Percentiles rank a stretch among this genome's conserved stretches.
phyloP scores from a whole-genome alignment of 768 basidiomycete species.

The Inosperma sp. region DNA sequence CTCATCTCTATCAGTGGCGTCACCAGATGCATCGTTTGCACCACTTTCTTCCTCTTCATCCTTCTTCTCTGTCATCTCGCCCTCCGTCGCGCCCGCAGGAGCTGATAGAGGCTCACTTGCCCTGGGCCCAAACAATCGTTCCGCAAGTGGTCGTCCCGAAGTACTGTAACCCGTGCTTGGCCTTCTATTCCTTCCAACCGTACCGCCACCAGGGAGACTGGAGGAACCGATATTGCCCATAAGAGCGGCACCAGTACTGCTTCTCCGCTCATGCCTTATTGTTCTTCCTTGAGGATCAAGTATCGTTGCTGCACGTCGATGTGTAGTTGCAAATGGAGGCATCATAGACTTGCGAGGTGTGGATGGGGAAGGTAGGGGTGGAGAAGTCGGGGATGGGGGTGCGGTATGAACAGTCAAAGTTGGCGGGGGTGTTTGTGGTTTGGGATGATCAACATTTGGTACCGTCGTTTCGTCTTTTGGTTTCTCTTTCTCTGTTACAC shows the following conservation, averaged over 20 bases:
- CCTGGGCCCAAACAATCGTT: conserved; percentile 42
- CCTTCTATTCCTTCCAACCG: conserved; percentile 62
- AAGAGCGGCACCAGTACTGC: conserved; percentile 68
- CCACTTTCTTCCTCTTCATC: conserved; percentile 37
- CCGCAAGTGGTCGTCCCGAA: conserved; percentile 33
- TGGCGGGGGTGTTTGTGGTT: conserved; percentile 4
- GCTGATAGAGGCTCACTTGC: conserved; percentile 37
- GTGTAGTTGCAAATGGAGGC: conserved; percentile 54
- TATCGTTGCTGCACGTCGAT: conserved; percentile 74
- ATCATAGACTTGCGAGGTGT: not conserved
- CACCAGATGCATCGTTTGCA: conserved; percentile 32
- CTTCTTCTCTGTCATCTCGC: conserved; percentile 42
- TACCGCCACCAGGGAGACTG: conserved; percentile 37
- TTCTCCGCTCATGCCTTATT: conserved; percentile 66
- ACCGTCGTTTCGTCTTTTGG: conserved; percentile 3
- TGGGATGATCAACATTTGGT: not conserved
- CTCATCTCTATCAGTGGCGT: conserved; percentile 44
- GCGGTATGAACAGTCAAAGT: conserved; percentile 8
- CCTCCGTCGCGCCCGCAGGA: conserved; percentile 14
- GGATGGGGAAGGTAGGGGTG: conserved; percentile 14
- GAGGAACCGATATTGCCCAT: conserved; percentile 20
- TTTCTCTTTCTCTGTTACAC: conserved; percentile 22
- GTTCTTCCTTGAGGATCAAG: conserved; percentile 64
- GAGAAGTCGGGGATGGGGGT: conserved; percentile 18
- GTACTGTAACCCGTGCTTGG: conserved; percentile 64